Conservation (phyloP, 1,139 yeast species). For the Suhomyces atakaporum region DNA sequence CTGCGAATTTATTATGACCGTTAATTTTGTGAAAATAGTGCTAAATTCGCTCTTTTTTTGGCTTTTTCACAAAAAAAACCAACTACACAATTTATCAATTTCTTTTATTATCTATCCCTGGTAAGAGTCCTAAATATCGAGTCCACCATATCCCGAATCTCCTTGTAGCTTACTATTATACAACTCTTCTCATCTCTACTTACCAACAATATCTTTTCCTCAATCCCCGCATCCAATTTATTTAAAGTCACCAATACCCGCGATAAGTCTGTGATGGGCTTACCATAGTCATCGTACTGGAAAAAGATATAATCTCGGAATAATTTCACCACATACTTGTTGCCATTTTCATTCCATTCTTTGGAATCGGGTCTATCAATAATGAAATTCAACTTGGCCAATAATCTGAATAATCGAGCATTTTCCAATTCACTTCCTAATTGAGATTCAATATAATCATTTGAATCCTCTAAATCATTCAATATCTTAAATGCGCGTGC, state of each 20-base stretch:
- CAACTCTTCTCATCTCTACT: slow-evolving; percentile 84
- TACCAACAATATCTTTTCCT: slow-evolving; percentile 76
- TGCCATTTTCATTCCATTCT: slow-evolving; percentile 75
- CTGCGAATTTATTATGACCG: no score
- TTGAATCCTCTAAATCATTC: slow-evolving; percentile 56
- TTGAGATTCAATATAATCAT: slow-evolving; percentile 68
- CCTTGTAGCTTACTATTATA: slow-evolving; percentile 77
- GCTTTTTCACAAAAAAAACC: no score
- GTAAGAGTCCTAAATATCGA: slow-evolving; percentile 65
- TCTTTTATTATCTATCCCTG: slow-evolving; percentile 9
- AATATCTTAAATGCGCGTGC: slow-evolving; percentile 45
- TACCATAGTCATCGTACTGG: slow-evolving; percentile 75
- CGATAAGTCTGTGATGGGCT: slow-evolving; percentile 77
- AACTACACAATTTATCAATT: not conserved
- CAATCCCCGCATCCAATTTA: slow-evolving; percentile 90
- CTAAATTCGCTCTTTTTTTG: no score
- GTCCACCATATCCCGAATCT: slow-evolving; percentile 72
- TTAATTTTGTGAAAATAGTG: no score
- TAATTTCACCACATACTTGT: slow-evolving; percentile 69
- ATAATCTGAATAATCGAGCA: slow-evolving; percentile 78
- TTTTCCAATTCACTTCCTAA: slow-evolving; percentile 80
- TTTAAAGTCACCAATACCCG: slow-evolving; percentile 79
- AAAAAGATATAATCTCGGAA: slow-evolving; percentile 87
- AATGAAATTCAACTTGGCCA: slow-evolving; percentile 78
- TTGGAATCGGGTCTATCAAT: slow-evolving; percentile 66